A percentile compares a stretch with the other conserved stretches of the same genome.
Conservation (phyloP, 108 stramenopile species). For the Skeletonema costatum region DNA sequence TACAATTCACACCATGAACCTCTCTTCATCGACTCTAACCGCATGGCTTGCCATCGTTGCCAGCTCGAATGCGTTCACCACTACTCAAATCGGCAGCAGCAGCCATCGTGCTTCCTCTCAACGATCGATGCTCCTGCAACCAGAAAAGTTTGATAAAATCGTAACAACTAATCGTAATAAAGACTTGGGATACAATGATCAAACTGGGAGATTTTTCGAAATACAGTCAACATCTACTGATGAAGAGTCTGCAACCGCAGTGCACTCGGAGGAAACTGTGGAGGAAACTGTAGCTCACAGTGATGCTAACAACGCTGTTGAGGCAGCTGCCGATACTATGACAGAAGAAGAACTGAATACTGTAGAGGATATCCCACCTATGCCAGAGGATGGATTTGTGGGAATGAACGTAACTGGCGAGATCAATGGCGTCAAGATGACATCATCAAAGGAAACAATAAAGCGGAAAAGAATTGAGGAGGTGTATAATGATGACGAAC, state of each 20-base stretch:
- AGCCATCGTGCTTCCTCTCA: not conserved
- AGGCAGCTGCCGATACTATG: constrained; percentile 78
- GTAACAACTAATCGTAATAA: constrained; percentile 27
- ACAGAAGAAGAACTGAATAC: not conserved
- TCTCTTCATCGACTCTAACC: constrained; percentile 9
- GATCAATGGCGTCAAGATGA: constrained; percentile 48
- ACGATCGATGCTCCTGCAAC: constrained; percentile 23
- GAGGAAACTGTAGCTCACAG: constrained; percentile 71
- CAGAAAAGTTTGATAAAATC: constrained; percentile 31
- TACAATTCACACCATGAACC: constrained; percentile 25
- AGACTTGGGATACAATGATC: constrained; percentile 36
- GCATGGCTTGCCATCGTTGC: constrained; percentile 5
- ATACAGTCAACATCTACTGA: not conserved
- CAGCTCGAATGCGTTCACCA: constrained; percentile 25
- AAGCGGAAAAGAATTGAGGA: constrained; percentile 6
- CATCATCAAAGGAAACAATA: constrained; percentile 20
- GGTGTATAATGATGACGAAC: not conserved
- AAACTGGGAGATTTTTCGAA: constrained; percentile 36
- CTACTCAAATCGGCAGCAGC: not conserved
- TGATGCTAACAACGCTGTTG: constrained; percentile 68
- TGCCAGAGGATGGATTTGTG: constrained; percentile 32
- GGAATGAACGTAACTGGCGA: constrained; percentile 46
- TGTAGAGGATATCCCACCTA: constrained; percentile 22
- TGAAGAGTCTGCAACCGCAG: not conserved
- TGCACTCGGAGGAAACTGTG: constrained; percentile 65